Percentiles rank a stretch among this genome's conserved stretches.
These are phyloP conservation scores for Cercospora brassicicola DNA, from an alignment of 2,329 filamentous ascomycete genomes.

Conservation along the genomic window DNA sequence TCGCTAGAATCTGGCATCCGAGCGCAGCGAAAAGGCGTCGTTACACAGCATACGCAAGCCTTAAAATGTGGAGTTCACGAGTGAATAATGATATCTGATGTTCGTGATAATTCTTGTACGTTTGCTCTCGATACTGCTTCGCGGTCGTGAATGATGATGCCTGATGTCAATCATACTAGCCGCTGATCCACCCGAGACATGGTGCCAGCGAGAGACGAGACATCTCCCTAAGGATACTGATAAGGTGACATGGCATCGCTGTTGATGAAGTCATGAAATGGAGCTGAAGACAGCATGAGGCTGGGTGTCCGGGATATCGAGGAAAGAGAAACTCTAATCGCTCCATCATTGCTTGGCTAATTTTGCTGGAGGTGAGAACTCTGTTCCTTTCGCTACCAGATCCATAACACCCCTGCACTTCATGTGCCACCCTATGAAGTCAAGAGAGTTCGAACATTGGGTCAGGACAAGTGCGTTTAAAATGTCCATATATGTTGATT, in stretches of 20 bases:
- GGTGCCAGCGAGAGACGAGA: not conserved
- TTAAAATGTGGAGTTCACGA: not conserved
- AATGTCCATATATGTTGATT: not conserved
- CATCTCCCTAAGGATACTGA: not conserved
- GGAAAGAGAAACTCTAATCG: not conserved
- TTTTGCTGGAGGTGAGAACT: not conserved
- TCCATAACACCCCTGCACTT: slow-evolving; percentile 1
- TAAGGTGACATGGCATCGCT: not conserved
- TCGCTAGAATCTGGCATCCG: not conserved
- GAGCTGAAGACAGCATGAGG: not conserved
- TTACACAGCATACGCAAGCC: slow-evolving; percentile 1
- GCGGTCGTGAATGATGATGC: not conserved
- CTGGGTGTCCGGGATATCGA: not conserved
- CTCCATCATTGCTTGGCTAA: not conserved
- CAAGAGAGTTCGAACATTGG: not conserved
- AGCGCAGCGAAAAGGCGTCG: not conserved
- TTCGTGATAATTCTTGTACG: not conserved
- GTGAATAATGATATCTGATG: not conserved
- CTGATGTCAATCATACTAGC: not conserved
- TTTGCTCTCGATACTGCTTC: not conserved
- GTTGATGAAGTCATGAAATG: not conserved
- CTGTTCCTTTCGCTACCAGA: not conserved
- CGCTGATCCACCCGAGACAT: not conserved
- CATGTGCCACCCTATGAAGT: not conserved
- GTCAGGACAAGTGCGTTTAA: not conserved